Evolutionary conservation across 169 alveolate species (phyloP), one percentile per base, ranked within the genome.

Genomic region (Ichthyophthirius multifiliis): DNA sequence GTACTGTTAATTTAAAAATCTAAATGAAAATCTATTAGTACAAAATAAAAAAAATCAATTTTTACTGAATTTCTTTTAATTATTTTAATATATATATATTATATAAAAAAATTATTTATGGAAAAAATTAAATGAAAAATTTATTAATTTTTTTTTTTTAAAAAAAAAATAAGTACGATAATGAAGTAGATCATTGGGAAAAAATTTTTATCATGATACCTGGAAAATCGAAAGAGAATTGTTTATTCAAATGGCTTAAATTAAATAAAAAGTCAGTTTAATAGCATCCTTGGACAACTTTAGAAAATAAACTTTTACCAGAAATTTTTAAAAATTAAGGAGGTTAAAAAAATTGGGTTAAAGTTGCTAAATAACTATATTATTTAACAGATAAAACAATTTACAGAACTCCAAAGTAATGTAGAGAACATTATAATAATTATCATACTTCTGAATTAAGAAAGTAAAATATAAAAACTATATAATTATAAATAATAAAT

Each of bases 401-500:
- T n/a, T 67, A 67, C 45, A 67, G 77, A 67, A 34, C 77, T 1
- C 46, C 77, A 1, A 67, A 67, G 32, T 39, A 67, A 37, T 67
- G 77, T 41, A 67, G 77, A 67, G 77, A 67, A 30, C 77, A 67
- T 44, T 67, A 35, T 67, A 67, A 67, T 12, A 67, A 67, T 37
- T 41, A 67, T 16, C 46, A 34, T 34, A 62, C 35, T 9, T 62
- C 77, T 2, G 46, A 67, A 37, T 27, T 67, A 5, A 67, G 41
- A 41, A 67, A 67, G 77, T 67, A 41, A 1, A 41, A 2, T 7
- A 6, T 4, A 47, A 3, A 1, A 27, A 27, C 3, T 27, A n/a
- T n/a, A n/a, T n/a, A n/a, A n/a, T n/a, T n/a, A n/a, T n/a, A n/a
- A n/a, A n/a, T 55, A n/a, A n/a, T 41, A 16, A 34, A 13, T 20